Percentiles rank a stretch among this genome's conserved stretches.
Evolutionary conservation across 2,329 filamentous ascomycete genomes (phyloP).

Genomic region (Pseudocercospora eumusae): DNA sequence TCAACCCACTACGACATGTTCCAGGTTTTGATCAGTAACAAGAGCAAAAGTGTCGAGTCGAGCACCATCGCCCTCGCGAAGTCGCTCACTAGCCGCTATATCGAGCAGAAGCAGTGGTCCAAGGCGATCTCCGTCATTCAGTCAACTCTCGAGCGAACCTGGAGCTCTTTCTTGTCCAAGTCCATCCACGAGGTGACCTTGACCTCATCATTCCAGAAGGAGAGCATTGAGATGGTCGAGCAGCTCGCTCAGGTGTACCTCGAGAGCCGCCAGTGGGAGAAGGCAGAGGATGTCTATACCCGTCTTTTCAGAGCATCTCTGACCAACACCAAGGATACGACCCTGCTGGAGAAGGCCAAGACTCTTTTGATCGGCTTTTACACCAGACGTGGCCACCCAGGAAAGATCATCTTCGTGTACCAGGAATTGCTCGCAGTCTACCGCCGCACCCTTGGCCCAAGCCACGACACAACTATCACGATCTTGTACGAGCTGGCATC

Average conservation of each 20-base stretch:
- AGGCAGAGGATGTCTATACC: constrained; percentile 44
- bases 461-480: constrained; percentile 50
- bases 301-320: constrained; percentile 44
- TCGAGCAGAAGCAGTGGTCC: constrained; percentile 50
- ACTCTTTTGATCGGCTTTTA: constrained; percentile 42
- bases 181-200: constrained; percentile 46
- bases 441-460: constrained; percentile 36
- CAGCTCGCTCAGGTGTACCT: constrained; percentile 51
- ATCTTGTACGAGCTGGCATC: constrained; percentile 51
- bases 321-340: constrained; percentile 31
- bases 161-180: constrained; percentile 50
- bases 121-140: constrained; percentile 52
- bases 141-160: constrained; percentile 48
- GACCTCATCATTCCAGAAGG: constrained; percentile 47
- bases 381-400: constrained; percentile 42
- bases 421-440: constrained; percentile 45
- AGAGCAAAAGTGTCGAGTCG: constrained; percentile 44
- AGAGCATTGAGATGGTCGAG: constrained; percentile 51
- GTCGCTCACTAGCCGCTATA: constrained; percentile 47
- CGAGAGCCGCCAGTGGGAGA: constrained; percentile 41
- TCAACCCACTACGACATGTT: constrained; percentile 49
- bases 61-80: constrained; percentile 47
- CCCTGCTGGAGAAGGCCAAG: constrained; percentile 42
- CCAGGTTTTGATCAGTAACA: constrained; percentile 43
- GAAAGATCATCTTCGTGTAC: constrained; percentile 40